Percentiles rank a stretch among this genome's conserved stretches.
These are phyloP conservation scores for Colletotrichum nymphaeae DNA, from an alignment of 2,329 filamentous ascomycete species.

Conservation along the genomic window DNA sequence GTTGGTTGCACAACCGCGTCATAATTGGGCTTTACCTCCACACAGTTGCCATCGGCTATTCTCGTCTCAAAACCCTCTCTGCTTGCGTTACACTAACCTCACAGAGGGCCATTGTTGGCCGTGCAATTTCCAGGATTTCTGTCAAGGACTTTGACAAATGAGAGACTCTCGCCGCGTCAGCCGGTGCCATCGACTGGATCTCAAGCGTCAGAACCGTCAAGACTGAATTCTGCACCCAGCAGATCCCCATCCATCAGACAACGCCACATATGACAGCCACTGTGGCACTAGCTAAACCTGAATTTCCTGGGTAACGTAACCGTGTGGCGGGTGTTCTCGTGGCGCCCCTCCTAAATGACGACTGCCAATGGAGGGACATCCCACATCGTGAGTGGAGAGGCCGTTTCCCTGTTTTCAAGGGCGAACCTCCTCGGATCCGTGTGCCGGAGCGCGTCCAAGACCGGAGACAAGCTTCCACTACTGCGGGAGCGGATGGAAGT, in stretches of 20 bases:
- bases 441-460: slow-evolving; percentile 18
- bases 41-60: neutral
- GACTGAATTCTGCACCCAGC: neutral
- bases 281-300: slow-evolving; percentile 15
- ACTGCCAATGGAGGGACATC: slow-evolving; percentile 28
- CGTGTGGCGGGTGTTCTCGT: slow-evolving; percentile 19
- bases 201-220: neutral
- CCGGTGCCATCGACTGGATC: neutral
- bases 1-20: neutral
- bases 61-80: neutral
- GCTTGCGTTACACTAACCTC: neutral
- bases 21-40: neutral
- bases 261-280: slow-evolving; percentile 30
- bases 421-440: slow-evolving; percentile 31
- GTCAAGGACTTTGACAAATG: neutral
- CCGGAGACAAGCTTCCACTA: slow-evolving; percentile 19
- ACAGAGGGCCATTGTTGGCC: neutral
- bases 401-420: slow-evolving; percentile 33
- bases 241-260: neutral
- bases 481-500: slow-evolving; percentile 10
- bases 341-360: slow-evolving; percentile 20
- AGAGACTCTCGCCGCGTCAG: slow-evolving; percentile 17
- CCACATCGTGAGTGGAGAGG: slow-evolving; percentile 15
- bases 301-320: slow-evolving; percentile 11
- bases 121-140: neutral